Base-by-base conservation (phyloP, 805 yeast genomes). In the Barnettozyma wickerhamii region DNA sequence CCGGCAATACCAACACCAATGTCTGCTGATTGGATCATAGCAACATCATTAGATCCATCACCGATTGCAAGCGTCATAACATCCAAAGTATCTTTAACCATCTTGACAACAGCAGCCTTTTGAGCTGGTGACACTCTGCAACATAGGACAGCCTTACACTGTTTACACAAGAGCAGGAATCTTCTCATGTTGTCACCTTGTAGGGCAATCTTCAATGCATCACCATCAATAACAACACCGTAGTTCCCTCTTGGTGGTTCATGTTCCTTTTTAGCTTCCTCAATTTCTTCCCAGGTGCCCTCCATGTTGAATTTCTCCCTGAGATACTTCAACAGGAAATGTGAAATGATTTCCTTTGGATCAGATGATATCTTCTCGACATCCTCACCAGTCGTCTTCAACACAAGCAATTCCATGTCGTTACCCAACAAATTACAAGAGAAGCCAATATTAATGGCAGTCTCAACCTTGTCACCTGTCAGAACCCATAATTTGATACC, bases 1-100 rank as follows among this genome's bases (percentile, higher is more conserved):
- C 95, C 95, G 4, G 90, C 90, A 57, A 85, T 85, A 65, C 95
- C 95, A 41, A 85, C 84, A 55, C 95, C 95, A 34, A 85, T 82
- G 63, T 85, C 81, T 1, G 95, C 93, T 21, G 89, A 80, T 61
- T 85, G 95, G 50, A 85, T 85, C 95, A 85, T 85, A 10, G 95
- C 90, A 47, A 85, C 95, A 65, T 85, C 95, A 58, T 85, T 85
- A 17, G 93, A 80, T 41, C 95, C 95, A 63, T 85, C 95, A 51
- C 95, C 95, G 58, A 85, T 84, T 7, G 93, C 91, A 43, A 85
- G 64, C 1, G 95, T 85, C 90, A 85, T 85, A 21, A 85, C 95
- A 48, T 78, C 79, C 35, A 85, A 66, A 14, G 79, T 72, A 21
- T 79, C 77, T 56, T 82, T 84, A n/a, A 85, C 93, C 48, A 85